Percentiles rank a stretch among this genome's conserved stretches.
These are phyloP conservation scores for Ramaria rubella DNA, from an alignment of 768 basidiomycete genomes.

Conservation along the genomic window DNA sequence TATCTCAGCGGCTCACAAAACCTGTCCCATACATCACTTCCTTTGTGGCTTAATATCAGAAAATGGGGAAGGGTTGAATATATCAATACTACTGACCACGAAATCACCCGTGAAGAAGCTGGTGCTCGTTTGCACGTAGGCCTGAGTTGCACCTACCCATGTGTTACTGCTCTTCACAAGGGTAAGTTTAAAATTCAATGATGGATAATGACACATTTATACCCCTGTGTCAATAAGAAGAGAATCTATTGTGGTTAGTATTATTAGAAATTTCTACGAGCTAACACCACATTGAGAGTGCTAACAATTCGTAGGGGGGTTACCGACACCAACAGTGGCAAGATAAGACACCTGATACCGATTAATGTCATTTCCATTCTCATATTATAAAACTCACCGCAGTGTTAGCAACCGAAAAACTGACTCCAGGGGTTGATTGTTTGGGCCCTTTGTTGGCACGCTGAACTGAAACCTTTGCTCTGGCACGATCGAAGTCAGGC, in stretches of 20 bases:
- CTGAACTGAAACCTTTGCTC: not conserved
- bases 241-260: not conserved
- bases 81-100: not conserved
- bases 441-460: not conserved
- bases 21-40: not conserved
- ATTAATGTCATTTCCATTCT: not conserved
- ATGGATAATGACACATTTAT: not conserved
- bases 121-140: slow-evolving; percentile 19
- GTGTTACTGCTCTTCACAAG: slow-evolving; percentile 22
- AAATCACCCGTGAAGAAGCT: slow-evolving; percentile 10
- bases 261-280: not conserved
- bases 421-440: not conserved
- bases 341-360: slow-evolving; percentile 14
- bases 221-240: not conserved
- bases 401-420: not conserved
- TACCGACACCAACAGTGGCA: slow-evolving; percentile 21
- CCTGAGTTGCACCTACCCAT: slow-evolving; percentile 23
- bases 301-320: slow-evolving; percentile 21
- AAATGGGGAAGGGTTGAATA: not conserved
- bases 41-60: not conserved
- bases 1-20: not conserved
- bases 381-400: not conserved
- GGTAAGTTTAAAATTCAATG: not conserved
- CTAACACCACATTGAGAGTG: not conserved
- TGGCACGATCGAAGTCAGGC: not conserved